phyloP scores from a whole-genome alignment of 2,329 filamentous ascomycete genomes.

The Diaporthe aspalathi region DNA sequence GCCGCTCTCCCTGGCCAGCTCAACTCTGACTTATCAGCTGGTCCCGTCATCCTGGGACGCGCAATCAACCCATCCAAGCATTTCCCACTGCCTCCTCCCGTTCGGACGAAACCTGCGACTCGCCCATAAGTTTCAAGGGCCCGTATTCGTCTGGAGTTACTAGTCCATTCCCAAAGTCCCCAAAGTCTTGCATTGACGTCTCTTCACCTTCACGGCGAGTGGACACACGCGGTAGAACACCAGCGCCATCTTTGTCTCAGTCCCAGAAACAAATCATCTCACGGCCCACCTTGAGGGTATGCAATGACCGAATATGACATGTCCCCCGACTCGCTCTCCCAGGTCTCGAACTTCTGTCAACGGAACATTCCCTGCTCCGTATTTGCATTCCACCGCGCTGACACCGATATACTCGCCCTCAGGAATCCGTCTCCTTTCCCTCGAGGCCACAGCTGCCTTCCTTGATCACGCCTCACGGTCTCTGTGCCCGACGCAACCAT shows the following conservation, averaged over 20 bases:
- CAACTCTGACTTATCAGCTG: not conserved
- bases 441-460: not conserved
- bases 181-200: not conserved
- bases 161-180: not conserved
- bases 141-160: not conserved
- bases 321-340: not conserved
- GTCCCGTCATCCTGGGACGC: slow-evolving; percentile 24
- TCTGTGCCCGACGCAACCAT: slow-evolving; percentile 29
- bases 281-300: not conserved
- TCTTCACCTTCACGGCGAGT: not conserved
- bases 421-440: not conserved
- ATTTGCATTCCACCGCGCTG: slow-evolving; percentile 15
- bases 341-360: not conserved
- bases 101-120: slow-evolving; percentile 25
- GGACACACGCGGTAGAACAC: slow-evolving; percentile 15
- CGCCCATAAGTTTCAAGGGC: slow-evolving; percentile 6
- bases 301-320: not conserved
- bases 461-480: not conserved
- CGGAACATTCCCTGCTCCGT: not conserved
- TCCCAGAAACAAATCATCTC: slow-evolving; percentile 7
- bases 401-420: not conserved
- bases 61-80: slow-evolving; percentile 20
- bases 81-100: not conserved
- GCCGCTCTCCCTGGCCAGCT: slow-evolving; percentile 15
- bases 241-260: slow-evolving; percentile 1